phyloP scores from a whole-genome alignment of 2,329 filamentous ascomycete species.

The Colletotrichum theobromicola region DNA sequence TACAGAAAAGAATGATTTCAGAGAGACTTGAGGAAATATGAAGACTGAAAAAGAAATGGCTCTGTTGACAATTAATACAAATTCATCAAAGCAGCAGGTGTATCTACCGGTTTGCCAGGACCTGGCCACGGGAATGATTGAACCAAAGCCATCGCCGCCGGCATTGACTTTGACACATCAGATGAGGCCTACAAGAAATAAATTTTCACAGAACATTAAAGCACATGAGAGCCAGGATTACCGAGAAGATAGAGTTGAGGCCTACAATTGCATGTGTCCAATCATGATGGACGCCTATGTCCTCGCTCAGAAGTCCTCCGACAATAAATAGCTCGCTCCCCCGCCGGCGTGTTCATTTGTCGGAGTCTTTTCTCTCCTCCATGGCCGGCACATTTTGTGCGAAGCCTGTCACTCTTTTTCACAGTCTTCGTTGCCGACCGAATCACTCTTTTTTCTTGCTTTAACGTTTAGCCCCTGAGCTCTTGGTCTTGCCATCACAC shows the following conservation, averaged over 20 bases:
- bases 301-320: neutral
- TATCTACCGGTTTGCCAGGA: neutral
- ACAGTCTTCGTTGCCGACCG: neutral
- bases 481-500: neutral
- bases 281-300: neutral
- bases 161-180: neutral
- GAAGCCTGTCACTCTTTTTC: slow-evolving; percentile 7
- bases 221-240: neutral
- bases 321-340: neutral
- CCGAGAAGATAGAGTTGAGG: slow-evolving; percentile 6
- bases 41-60: neutral
- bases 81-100: neutral
- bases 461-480: neutral
- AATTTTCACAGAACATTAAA: neutral
- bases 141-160: neutral
- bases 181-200: neutral
- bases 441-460: neutral
- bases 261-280: neutral
- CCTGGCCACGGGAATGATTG: neutral
- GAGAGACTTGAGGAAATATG: neutral
- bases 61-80: neutral
- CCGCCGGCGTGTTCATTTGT: neutral
- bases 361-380: neutral
- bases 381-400: slow-evolving; percentile 24
- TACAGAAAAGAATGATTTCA: neutral